Base-by-base conservation (phyloP, 345 rosid species). In the Eucalyptus leucophloia region DNA sequence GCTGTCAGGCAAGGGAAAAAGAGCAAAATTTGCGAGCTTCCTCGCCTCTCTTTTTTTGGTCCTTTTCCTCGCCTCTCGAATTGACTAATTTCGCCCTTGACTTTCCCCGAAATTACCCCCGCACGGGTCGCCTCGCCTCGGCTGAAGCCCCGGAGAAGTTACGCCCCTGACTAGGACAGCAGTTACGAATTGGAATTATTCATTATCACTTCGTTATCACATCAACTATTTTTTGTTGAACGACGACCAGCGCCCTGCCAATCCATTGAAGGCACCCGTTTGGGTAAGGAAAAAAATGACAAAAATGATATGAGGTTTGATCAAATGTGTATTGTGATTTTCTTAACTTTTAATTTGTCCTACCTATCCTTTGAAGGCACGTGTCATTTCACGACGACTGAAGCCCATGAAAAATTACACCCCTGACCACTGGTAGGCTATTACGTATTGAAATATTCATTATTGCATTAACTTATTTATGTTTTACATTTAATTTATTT, bases 291-390 rank as follows among this genome's bases (percentile, higher is more conserved):
- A 16, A 30, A 26, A 28, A 28, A 12, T 28, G 16, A 30, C 69
- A 21, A 21, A 2, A 53, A 21, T 53, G 26, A 9, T 53, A 53
- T 21, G 58, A 53, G 58, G 26, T 53, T 53, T 53, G 11, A 19
- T 53, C 5, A 2, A 4, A 53, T 53, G 10, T 19, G 19, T 8
- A 19, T 0, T 7, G 24, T 53, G 58, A 53, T 53, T 19, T 0
- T 5, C 0, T 53, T 21, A 19, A 53, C 10, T 53, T 19, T 53
- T 53, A 53, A 53, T 53, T 53, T 21, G 26, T 53, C 58, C 58
- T 53, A 19, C 24, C 58, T 8, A 53, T 8, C 11, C 58, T 53
- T 21, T 53, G 10, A 53, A 19, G 24, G 24, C 58, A 53, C 5
- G 0, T 2, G 58, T 53, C 58, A 53, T 53, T 53, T 19, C 58